These are phyloP conservation scores for Salix exigua DNA, from an alignment of 345 rosid genomes.

Conservation along the genomic window DNA sequence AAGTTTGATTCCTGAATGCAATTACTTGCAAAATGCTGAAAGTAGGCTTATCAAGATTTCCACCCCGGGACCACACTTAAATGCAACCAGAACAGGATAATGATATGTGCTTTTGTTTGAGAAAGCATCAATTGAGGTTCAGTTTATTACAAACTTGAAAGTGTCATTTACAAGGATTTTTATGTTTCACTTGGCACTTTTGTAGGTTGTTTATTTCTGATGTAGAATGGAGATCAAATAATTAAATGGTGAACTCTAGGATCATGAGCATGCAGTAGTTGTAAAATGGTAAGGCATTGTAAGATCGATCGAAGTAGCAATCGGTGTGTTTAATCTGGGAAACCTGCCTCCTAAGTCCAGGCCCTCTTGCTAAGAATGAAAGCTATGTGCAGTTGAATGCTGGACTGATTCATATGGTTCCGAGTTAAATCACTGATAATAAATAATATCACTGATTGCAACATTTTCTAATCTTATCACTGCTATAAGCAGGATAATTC, in stretches of 20 bases:
- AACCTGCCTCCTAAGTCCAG: not conserved
- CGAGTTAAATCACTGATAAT: not conserved
- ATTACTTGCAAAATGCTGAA: not conserved
- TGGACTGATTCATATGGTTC: not conserved
- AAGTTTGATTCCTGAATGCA: not conserved
- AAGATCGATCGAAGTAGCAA: not conserved
- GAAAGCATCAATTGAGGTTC: not conserved
- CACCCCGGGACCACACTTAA: not conserved
- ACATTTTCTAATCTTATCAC: not conserved
- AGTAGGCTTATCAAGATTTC: not conserved
- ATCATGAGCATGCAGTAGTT: not conserved
- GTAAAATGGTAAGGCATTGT: not conserved
- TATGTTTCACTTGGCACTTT: not conserved
- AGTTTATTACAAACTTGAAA: not conserved
- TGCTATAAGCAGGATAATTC: slow-evolving; percentile 46
- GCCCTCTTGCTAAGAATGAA: not conserved
- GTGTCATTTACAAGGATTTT: not conserved
- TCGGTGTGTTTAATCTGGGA: not conserved
- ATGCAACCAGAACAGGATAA: not conserved
- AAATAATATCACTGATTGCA: not conserved
- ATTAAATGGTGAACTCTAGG: not conserved
- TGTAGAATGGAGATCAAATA: not conserved
- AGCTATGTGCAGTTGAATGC: not conserved
- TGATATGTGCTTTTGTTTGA: not conserved
- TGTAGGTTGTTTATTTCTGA: not conserved